Evolutionary conservation across 306 rosid species (phyloP), one percentile per base, ranked within the genome.

Genomic region (Cucumis hystrix): DNA sequence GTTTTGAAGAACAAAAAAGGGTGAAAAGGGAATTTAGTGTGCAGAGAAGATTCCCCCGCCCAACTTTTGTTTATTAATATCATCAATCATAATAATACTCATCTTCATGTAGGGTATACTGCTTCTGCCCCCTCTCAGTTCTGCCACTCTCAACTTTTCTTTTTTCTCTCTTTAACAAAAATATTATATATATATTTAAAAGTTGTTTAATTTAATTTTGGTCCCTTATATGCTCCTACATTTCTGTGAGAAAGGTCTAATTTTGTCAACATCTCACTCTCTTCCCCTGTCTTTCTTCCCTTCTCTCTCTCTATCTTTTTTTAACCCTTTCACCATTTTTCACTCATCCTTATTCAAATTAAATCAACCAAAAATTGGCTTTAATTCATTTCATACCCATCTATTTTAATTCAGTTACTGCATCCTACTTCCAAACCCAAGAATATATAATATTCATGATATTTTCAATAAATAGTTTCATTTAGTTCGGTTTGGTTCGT

Each of bases 201-300:
- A 7, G 0, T 23, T 0, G 18, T 1, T 30, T 1, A 41, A 3
- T 8, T 63, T 63, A 13, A 6, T 33, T 63, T 65, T 39, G 15
- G 85, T 83, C 87, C 88, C 89, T 80, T 83, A 81, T 83, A 81
- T 88, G 81, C 92, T 88, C 96, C 94, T 88, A 88, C 96, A 90
- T 88, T 94, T 94, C 92, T 87, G 96, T 91, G 98, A 86, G 85
- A 93, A 93, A 89, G 91, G 87, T 84, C 84, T 77, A 86, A 82
- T 89, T 83, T 88, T 94, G 97, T 93, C 97, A 86, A 85, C 74
- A 79, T 79, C 75, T 90, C 90, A 84, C 93, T 83, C 81, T 91
- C 82, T 82, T 85, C 86, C 88, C 81, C 83, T 79, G 78, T 64
- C 81, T 17, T 13, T 66, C 12, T 41, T 8, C 17, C 16, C 37